Base-by-base conservation (phyloP, 2,329 filamentous ascomycete genomes). In the Xenosphaeropsis pyriputrescens region DNA sequence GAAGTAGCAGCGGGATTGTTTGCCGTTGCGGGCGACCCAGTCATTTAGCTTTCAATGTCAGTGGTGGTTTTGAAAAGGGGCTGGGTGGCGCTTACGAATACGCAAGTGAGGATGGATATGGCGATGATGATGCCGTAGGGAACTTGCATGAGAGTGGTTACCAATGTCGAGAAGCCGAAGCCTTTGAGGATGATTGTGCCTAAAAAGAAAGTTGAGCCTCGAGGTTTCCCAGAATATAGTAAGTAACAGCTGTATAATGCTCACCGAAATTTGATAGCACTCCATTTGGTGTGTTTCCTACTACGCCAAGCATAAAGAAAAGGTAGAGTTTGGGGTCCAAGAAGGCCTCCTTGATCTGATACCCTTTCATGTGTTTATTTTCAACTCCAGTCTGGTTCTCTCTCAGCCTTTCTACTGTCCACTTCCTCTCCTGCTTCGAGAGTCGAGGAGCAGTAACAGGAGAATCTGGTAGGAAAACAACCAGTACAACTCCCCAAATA, bases 171-270 rank as follows among this genome's bases (percentile, higher is more conserved):
- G 47, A 68, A 75, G 0, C 69, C 69, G 35, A 71, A 65, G 2
- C 68, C 65, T 47, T 71, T 47, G 44, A 75, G 72, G 40, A 75
- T 71, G 29, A 74, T 53, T 0, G 68, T 72, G 15, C 65, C 65
- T 26, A 26, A 3, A 19, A 9, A 9, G 22, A 26, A 9, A 6
- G 22, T 9, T 26, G 8, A 26, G 22, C 8, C 8, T 6, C 12
- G n/a, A n/a, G 8, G 22, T 6, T 11, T 11, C 12, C 22, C 22
- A 5, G 8, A 6, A 3, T 11, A 26, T 26, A 8, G 5, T 19
- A 26, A 9, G 12, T 9, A 3, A 26, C 8, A 26, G 3, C 22
- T 9, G 3, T 26, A 9, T 5, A 11, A 26, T 3, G 12, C 22
- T 26, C 12, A 26, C 22, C 22, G 42, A 74, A 74, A 39, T 71